These are phyloP conservation scores for Botrytis sinoallii DNA, from an alignment of 2,329 filamentous ascomycete genomes.

Conservation along the genomic window DNA sequence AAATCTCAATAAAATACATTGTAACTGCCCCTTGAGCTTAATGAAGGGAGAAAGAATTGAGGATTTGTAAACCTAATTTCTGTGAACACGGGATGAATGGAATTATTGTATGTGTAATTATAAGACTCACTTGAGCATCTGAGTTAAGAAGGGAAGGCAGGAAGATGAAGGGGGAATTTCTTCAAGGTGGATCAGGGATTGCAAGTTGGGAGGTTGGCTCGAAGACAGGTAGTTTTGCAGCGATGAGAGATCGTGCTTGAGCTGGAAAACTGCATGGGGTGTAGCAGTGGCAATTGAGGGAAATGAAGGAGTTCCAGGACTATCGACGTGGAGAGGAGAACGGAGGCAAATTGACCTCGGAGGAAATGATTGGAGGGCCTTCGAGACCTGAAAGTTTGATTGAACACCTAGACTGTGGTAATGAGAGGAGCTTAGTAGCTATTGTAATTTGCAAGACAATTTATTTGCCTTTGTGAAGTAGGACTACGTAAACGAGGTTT, in stretches of 20 bases:
- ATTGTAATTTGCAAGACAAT: background rate
- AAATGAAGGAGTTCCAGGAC: background rate
- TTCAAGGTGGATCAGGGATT: background rate
- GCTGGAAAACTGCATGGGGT: background rate
- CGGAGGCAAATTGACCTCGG: background rate
- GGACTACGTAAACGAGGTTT: no score
- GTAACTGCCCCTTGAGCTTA: background rate
- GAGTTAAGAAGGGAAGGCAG: background rate
- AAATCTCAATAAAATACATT: background rate
- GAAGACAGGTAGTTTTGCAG: background rate
- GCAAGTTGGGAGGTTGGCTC: background rate
- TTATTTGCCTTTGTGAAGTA: background rate
- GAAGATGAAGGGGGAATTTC: background rate
- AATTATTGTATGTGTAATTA: background rate
- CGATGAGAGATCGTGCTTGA: background rate
- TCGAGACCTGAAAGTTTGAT: background rate
- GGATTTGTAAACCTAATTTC: background rate
- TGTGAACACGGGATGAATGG: background rate
- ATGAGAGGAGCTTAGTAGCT: no score
- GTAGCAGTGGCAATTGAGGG: background rate
- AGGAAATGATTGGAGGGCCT: background rate
- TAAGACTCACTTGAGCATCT: background rate
- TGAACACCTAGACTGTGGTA: background rate
- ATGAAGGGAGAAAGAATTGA: background rate
- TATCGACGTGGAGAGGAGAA: background rate